Evolutionary conservation across 257 asterid species (phyloP), one percentile per base, ranked within the genome.

Genomic region (Nicotiana otophora): DNA sequence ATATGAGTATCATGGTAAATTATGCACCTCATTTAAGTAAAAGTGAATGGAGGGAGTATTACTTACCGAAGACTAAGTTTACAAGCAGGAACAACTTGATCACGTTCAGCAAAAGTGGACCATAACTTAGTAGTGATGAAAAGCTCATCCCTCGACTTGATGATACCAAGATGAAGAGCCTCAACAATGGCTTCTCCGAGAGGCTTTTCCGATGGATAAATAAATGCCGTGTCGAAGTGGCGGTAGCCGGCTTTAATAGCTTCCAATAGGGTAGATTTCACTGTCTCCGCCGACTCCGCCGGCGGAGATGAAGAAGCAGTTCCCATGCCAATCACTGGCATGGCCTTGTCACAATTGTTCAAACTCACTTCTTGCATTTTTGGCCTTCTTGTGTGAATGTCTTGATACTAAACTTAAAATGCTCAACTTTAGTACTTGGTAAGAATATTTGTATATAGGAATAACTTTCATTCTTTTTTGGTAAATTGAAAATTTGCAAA

Each of bases 61-160:
- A 11, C 93, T 90, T 78, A 89, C 91, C 85, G 85, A 76, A 93
- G 94, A 85, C 94, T 89, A 78, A 80, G 86, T 84, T 85, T 82
- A 55, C 92, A 88, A 39, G 94, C 91, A n/a, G 90, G 87, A 5
- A 93, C 94, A 15, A 90, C 34, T 72, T 89, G 93, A 62, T 82
- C 78, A 1, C 51, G 93, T 1, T 88, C 87, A 12, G 96, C 86
- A 64, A 85, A 90, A 67, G 87, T 86, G 31, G 86, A 70, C 94
- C 94, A 91, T 1, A 93, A 80, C 85, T 93, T 93, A 26, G 97
- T 90, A 0, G 96, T 93, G 83, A 93, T 84, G 84, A 93, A 93
- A 80, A 93, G 89, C 20, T 93, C 89, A 30, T 87, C 88, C 66
- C 92, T 84, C n/a, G 93, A 89, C 33, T 84, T 51, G 5, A 93